A percentile compares a stretch with the other conserved stretches of the same genome.
These are phyloP conservation scores for Candida bentonensis DNA, from an alignment of 805 yeast species.

Conservation along the genomic window DNA sequence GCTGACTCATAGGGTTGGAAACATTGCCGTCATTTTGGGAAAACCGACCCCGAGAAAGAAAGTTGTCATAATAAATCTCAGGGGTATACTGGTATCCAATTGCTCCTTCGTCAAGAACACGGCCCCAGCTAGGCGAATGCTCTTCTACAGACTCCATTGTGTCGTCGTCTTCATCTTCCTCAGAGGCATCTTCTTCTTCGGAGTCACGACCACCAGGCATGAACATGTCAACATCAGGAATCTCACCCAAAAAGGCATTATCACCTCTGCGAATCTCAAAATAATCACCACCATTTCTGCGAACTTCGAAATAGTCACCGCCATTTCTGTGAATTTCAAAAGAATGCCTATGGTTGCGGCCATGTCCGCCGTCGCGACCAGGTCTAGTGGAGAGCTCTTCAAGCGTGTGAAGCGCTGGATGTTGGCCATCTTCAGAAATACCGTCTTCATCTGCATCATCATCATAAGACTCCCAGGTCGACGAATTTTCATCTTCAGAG, in stretches of 20 bases:
- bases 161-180: slow-evolving; percentile 16
- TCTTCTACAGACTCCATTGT: no score
- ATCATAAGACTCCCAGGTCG: slow-evolving; percentile 5
- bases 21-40: no score
- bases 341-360: not conserved
- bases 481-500: slow-evolving; percentile 10
- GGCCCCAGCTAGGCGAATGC: no score
- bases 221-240: no score
- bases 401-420: not conserved
- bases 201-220: no score
- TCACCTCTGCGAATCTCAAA: no score
- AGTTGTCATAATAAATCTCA: no score
- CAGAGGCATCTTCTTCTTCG: slow-evolving; percentile 10
- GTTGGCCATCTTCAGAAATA: slow-evolving; percentile 13
- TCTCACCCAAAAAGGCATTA: slow-evolving; percentile 13
- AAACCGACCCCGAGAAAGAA: no score
- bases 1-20: not conserved
- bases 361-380: not conserved
- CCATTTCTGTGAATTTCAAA: not conserved
- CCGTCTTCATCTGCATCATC: slow-evolving; percentile 11
- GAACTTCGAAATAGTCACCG: not conserved
- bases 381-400: not conserved
- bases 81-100: no score
- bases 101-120: no score
- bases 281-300: not conserved